Evolutionary conservation across 352 stramenopile species (phyloP).

Genomic region (Pythium biforme): DNA sequence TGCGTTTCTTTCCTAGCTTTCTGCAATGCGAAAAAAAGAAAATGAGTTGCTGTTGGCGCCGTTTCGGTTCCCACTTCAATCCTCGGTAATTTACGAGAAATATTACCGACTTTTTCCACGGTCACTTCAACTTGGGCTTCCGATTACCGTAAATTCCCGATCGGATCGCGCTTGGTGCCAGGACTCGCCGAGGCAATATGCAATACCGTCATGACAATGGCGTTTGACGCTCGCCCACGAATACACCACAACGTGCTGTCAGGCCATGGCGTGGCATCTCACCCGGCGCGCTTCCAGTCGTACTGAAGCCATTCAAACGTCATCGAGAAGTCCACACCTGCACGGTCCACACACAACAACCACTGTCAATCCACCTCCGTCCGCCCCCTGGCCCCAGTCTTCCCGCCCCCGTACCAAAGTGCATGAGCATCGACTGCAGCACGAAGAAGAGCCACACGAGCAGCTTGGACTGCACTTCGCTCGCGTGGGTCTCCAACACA

Average conservation of each 20-base stretch:
- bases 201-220: no score
- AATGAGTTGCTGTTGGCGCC: no score
- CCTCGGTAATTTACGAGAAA: not conserved
- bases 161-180: no score
- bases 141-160: not conserved
- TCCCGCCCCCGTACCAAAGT: constrained; percentile 18
- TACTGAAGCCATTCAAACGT: constrained; percentile 8
- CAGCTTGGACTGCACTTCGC: constrained; percentile 33
- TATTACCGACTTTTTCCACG: not conserved
- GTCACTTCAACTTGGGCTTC: constrained; percentile 5
- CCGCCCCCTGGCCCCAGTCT: no score
- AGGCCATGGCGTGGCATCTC: no score
- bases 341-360: not conserved
- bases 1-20: no score
- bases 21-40: no score
- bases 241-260: no score
- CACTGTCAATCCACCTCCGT: no score
- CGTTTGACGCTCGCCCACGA: no score
- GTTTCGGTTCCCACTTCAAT: constrained; percentile 7
- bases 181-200: no score
- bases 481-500: constrained; percentile 28
- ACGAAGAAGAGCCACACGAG: constrained; percentile 37
- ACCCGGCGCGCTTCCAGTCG: not conserved
- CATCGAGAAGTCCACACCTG: constrained; percentile 16
- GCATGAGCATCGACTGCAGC: constrained; percentile 30